A percentile compares a stretch with the other conserved stretches of the same genome.
These are phyloP conservation scores for Stephanocyclus meneghinianus DNA, from an alignment of 352 stramenopile genomes.

Conservation along the genomic window DNA sequence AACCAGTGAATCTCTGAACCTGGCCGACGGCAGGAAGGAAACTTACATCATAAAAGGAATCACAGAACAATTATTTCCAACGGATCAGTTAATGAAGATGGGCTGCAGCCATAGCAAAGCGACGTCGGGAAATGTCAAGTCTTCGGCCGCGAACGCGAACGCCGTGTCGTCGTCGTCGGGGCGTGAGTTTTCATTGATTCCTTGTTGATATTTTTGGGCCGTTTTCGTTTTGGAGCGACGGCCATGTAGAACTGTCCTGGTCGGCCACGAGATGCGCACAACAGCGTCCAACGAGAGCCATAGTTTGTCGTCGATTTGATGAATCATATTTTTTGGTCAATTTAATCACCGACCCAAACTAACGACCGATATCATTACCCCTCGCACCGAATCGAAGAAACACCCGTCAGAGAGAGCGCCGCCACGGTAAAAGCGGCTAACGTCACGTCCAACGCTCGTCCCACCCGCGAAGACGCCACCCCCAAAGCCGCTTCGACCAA, in stretches of 20 bases:
- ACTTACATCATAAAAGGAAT: too few species aligned
- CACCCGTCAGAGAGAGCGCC: not conserved
- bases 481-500: not conserved
- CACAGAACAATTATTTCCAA: not conserved
- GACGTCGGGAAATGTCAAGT: conserved; percentile 11
- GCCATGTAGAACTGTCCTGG: not conserved
- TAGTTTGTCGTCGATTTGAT: not conserved
- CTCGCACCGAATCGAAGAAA: not conserved
- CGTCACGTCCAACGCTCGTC: not conserved
- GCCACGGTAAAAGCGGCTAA: not conserved
- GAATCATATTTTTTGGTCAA: not conserved
- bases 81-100: not conserved
- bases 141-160: conserved; percentile 7
- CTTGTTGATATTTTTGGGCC: not conserved
- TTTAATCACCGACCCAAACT: not conserved
- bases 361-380: not conserved
- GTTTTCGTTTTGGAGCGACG: not conserved
- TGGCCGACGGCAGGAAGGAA: too few species aligned
- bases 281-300: not conserved
- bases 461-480: not conserved
- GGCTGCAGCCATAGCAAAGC: conserved; percentile 33
- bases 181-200: conserved; percentile 9
- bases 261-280: not conserved
- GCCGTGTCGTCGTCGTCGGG: not conserved
- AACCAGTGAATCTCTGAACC: too few species aligned